Conservation (phyloP, 2,329 filamentous ascomycete genomes). For the Albophoma yamanashiensis region DNA sequence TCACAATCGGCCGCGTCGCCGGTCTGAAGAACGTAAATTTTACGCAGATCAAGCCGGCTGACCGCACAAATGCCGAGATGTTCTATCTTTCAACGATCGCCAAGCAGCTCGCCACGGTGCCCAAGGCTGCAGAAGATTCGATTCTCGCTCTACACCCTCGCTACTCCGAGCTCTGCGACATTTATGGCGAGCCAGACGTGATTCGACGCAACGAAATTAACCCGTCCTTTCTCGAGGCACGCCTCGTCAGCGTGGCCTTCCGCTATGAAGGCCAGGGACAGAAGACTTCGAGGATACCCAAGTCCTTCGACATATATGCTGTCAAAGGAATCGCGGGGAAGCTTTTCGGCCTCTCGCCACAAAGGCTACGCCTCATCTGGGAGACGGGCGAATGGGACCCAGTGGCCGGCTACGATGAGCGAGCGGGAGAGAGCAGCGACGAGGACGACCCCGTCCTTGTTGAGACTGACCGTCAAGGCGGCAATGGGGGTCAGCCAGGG, state of each 20-base stretch:
- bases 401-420: slow-evolving; percentile 50
- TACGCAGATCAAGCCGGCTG: slow-evolving; percentile 56
- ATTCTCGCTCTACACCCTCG: slow-evolving; percentile 58
- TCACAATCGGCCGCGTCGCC: slow-evolving; percentile 67
- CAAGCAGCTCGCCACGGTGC: slow-evolving; percentile 55
- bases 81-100: slow-evolving; percentile 86
- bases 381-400: slow-evolving; percentile 90
- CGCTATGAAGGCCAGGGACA: slow-evolving; percentile 12
- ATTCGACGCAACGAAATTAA: slow-evolving; percentile 49
- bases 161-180: slow-evolving; percentile 61
- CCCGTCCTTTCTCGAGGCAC: slow-evolving; percentile 71
- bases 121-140: slow-evolving; percentile 37
- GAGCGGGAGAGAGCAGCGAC: slow-evolving; percentile 43
- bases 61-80: slow-evolving; percentile 80
- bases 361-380: slow-evolving; percentile 62
- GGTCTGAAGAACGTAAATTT: slow-evolving; percentile 63
- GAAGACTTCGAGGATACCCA: slow-evolving; percentile 50
- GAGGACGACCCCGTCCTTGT: slow-evolving; percentile 32
- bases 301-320: slow-evolving; percentile 68
- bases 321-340: slow-evolving; percentile 69
- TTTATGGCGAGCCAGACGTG: slow-evolving; percentile 63
- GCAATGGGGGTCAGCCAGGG: slow-evolving; percentile 14
- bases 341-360: slow-evolving; percentile 54
- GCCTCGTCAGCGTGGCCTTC: slow-evolving; percentile 59
- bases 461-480: slow-evolving; percentile 13